Conservation (phyloP, 495 filamentous ascomycete genomes). For the Tuber indicum region DNA sequence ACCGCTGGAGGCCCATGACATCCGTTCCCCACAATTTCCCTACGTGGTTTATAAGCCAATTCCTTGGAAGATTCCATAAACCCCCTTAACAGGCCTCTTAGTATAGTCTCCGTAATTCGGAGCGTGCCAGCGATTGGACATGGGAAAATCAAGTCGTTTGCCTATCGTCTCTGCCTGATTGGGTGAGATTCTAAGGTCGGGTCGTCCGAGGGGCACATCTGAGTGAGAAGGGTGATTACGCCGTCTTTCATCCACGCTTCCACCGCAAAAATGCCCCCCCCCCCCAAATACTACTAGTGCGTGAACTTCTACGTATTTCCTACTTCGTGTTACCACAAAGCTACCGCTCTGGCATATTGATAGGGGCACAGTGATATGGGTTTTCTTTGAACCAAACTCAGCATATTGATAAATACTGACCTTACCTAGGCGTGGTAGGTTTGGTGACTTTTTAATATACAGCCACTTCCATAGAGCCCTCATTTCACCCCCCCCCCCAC, state of each 20-base stretch:
- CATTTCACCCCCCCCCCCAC: too few species aligned
- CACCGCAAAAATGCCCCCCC: slow-evolving; percentile 19
- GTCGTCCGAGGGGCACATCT: slow-evolving; percentile 31
- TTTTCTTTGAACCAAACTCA: not conserved
- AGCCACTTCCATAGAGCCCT: too few species aligned
- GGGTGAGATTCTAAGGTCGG: too few species aligned
- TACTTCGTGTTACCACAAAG: not conserved
- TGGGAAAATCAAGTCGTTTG: slow-evolving; percentile 21
- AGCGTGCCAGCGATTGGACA: slow-evolving; percentile 21
- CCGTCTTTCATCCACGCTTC: slow-evolving; percentile 24
- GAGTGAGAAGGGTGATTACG: slow-evolving; percentile 22
- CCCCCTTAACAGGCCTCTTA: slow-evolving; percentile 14
- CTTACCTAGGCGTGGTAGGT: slow-evolving; percentile 20
- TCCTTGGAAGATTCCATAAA: slow-evolving; percentile 10
- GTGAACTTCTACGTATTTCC: slow-evolving; percentile 14
- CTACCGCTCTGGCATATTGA: too few species aligned
- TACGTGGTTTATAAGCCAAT: not conserved
- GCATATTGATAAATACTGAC: not conserved
- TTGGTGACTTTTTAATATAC: not conserved
- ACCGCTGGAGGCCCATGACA: too few species aligned
- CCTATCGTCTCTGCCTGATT: not conserved
- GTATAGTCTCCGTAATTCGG: slow-evolving; percentile 26
- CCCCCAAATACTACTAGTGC: slow-evolving; percentile 15
- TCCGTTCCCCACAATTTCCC: too few species aligned
- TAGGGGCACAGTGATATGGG: too few species aligned